phyloP scores from a whole-genome alignment of 73 alveolate species.

The Paramecium tetraurelia region DNA sequence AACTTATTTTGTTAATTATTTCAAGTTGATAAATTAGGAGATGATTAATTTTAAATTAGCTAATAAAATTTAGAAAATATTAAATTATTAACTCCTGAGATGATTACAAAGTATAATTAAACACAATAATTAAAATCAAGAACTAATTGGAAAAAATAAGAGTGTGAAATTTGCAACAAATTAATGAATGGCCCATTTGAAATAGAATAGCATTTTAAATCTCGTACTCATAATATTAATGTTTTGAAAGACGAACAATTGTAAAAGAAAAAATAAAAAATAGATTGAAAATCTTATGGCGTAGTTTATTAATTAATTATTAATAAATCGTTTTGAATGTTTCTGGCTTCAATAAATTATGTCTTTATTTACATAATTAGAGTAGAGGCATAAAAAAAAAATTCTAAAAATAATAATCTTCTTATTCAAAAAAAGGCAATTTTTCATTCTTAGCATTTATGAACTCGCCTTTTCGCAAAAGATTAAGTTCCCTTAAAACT shows the following conservation, averaged over 20 bases:
- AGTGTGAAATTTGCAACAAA: slow-evolving; percentile 46
- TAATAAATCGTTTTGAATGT: background rate
- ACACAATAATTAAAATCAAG: background rate
- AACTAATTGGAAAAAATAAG: slow-evolving; percentile 41
- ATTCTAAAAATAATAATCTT: no score
- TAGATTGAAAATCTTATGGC: background rate
- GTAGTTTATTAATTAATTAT: background rate
- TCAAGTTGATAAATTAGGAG: background rate
- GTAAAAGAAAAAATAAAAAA: background rate
- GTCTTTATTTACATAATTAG: no score
- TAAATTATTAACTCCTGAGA: background rate
- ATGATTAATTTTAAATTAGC: background rate
- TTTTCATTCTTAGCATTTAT: background rate
- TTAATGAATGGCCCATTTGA: slow-evolving; percentile 25
- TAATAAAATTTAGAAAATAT: background rate
- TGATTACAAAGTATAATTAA: slow-evolving; percentile 20
- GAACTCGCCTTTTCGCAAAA: background rate
- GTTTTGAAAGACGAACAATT: background rate
- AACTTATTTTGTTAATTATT: background rate
- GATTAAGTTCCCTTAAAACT: background rate
- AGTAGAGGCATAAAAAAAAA: no score
- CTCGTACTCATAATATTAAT: background rate
- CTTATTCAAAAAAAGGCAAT: no score
- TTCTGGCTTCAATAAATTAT: background rate
- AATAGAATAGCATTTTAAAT: slow-evolving; percentile 1